Percentiles rank a stretch among this genome's conserved stretches.
Evolutionary conservation across 495 filamentous ascomycete genomes (phyloP).

Genomic region (Penicillium lagena): DNA sequence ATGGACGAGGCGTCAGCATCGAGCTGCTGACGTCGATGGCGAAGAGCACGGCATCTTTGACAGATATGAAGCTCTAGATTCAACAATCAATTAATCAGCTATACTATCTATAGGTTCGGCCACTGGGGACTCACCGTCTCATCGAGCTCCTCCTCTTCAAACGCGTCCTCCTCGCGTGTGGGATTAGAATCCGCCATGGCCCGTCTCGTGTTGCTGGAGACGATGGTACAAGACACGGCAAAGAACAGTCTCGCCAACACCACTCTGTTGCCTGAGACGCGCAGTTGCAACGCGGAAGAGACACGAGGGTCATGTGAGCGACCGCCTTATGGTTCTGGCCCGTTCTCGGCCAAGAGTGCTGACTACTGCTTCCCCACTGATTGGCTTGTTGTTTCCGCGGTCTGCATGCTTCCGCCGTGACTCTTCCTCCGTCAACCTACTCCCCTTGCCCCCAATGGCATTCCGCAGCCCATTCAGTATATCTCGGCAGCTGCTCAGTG

Average conservation of each 20-base stretch:
- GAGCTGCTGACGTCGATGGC: conserved; percentile 91
- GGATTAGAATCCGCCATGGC: conserved; percentile 40
- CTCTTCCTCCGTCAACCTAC: not conserved
- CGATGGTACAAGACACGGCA: not conserved
- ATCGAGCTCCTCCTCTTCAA: conserved; percentile 66
- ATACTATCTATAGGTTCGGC: not conserved
- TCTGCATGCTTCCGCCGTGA: not conserved
- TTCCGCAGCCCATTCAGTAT: conserved; percentile 27
- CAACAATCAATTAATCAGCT: conserved; percentile 1
- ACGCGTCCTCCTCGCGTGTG: conserved; percentile 41
- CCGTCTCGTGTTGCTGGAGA: not conserved
- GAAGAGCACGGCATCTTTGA: conserved; percentile 95
- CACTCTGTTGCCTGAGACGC: conserved; percentile 19
- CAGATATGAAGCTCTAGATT: conserved; percentile 74
- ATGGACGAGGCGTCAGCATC: conserved; percentile 69
- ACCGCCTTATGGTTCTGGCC: too few species aligned
- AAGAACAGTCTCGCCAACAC: not conserved
- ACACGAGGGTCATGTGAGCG: conserved; percentile 37
- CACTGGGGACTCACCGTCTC: conserved; percentile 49
- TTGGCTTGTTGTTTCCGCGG: conserved; percentile 13
- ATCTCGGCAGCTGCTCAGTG: conserved; percentile 24
- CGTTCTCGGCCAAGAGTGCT: conserved; percentile 9
- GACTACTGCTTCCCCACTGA: conserved; percentile 16
- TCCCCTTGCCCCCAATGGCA: conserved; percentile 20
- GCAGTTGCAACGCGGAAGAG: conserved; percentile 19